Percentiles rank a stretch among this genome's conserved stretches.
phyloP scores from a whole-genome alignment of 345 rosid genomes.

The Eucalyptus camaldulensis region DNA sequence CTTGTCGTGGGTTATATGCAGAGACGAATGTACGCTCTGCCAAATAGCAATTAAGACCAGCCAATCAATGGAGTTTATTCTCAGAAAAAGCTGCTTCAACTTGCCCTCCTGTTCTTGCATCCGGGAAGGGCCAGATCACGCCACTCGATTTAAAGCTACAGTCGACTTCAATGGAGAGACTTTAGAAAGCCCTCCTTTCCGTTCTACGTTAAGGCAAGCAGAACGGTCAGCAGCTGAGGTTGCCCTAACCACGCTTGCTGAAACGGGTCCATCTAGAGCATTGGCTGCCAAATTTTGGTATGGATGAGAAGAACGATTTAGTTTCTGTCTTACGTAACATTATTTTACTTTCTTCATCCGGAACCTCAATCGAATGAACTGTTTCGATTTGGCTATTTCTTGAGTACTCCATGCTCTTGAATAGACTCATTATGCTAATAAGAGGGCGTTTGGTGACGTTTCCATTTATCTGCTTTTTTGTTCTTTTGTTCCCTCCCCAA shows the following conservation, averaged over 20 bases:
- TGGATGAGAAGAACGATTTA: neutral
- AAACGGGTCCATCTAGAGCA: neutral
- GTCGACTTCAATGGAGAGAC: neutral
- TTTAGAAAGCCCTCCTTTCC: neutral
- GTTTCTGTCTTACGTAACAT: neutral
- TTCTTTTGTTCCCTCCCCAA: fast-evolving
- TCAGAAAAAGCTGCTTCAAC: neutral
- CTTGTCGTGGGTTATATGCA: neutral
- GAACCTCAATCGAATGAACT: neutral
- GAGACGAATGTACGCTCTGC: neutral
- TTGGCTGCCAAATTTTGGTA: neutral
- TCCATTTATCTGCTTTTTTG: fast-evolving
- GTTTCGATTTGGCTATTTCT: neutral
- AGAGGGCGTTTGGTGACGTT: no score
- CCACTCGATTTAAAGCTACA: neutral
- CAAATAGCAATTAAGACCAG: neutral
- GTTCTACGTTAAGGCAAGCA: neutral
- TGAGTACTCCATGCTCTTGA: neutral
- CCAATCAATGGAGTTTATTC: neutral
- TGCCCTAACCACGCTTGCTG: neutral
- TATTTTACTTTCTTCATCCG: neutral
- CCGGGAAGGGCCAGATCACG: neutral
- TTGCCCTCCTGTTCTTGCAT: neutral
- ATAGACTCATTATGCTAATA: neutral
- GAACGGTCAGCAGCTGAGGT: neutral